Evolutionary conservation across 768 basidiomycete species (phyloP), one percentile per base, ranked within the genome.

Genomic region (Cystofilobasidium bisporidii): DNA sequence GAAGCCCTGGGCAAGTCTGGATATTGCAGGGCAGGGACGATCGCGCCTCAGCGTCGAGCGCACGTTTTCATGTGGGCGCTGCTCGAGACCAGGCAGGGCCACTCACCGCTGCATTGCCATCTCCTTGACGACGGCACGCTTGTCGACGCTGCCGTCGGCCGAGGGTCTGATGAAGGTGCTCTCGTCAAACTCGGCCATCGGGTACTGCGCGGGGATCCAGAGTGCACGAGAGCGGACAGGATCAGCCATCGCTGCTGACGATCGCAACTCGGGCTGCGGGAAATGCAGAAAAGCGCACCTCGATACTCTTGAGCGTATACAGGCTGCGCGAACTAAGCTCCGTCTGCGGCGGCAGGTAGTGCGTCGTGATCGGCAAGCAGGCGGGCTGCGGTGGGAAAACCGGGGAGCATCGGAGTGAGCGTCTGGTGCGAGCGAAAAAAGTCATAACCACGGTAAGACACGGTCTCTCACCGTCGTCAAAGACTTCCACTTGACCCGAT

Each of bases 401-500:
- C n/a, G n/a, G n/a, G n/a, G n/a, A n/a, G n/a, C n/a, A n/a, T n/a
- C n/a, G n/a, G n/a, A n/a, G n/a, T n/a, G n/a, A n/a, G n/a, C n/a
- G n/a, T n/a, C n/a, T n/a, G n/a, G n/a, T n/a, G n/a, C n/a, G 36
- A 36, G 36, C 36, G 36, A 36, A 36, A 36, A 12, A 5, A 36
- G 36, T 36, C 36, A 12, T 12, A 36, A 43, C 10, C 40, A 41
- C 17, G 17, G 17, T 17, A 43, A 24, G 24, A 40, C n/a, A n/a
- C n/a, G n/a, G 22, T 18, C 43, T 3, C 66, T 24, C 30, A 68
- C 67, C 0, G 62, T 63, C 14, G 55, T 36, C 24, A 68, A 33
- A 33, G 61, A 63, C 62, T 68, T 68, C 67, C 67, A 68, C 53
- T 68, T 62, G 56, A 68, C 57, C 20, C 41, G 60, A 24, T 68